These are phyloP conservation scores for Golubevia sp. DNA, from an alignment of 1,284 basidiomycete species.

Conservation along the genomic window DNA sequence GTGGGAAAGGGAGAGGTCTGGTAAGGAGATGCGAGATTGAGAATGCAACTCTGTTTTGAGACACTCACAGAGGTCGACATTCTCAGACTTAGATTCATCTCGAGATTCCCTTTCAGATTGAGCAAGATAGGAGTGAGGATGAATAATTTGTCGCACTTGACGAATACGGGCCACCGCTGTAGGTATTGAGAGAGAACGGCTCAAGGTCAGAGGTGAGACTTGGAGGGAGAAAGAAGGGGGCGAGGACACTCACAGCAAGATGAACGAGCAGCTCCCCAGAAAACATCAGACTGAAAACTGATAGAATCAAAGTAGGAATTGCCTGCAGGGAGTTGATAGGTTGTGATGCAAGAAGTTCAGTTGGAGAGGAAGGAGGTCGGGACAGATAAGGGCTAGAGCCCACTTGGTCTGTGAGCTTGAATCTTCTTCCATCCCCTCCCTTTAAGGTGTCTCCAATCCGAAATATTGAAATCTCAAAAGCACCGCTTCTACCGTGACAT, in stretches of 20 bases:
- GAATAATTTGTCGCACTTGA: constrained; percentile 87
- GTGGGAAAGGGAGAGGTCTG: constrained; percentile 38
- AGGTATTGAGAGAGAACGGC: constrained; percentile 2
- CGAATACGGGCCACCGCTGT: constrained; percentile 86
- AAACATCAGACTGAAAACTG: constrained; percentile 70
- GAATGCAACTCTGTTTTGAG: constrained; percentile 69
- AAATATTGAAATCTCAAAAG: background rate
- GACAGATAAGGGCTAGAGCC: too few species aligned
- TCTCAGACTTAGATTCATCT: constrained; percentile 76
- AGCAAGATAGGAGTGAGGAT: constrained; percentile 93
- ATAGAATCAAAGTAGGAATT: constrained; percentile 64
- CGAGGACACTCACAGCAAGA: constrained; percentile 71
- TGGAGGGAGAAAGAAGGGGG: background rate
- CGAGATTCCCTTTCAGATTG: constrained; percentile 94
- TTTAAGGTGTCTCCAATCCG: background rate
- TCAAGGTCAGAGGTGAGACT: constrained; percentile 2
- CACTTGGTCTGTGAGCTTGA: background rate
- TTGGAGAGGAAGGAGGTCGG: too few species aligned
- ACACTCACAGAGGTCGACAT: constrained; percentile 65
- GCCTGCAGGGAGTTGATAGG: constrained; percentile 53
- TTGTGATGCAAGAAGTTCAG: too few species aligned
- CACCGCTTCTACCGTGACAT: background rate
- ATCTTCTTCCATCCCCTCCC: background rate
- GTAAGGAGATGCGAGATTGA: background rate
- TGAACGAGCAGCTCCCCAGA: constrained; percentile 85